Evolutionary conservation across 768 basidiomycete genomes (phyloP), one percentile per base, ranked within the genome.

Genomic region (Astraeus odoratus): DNA sequence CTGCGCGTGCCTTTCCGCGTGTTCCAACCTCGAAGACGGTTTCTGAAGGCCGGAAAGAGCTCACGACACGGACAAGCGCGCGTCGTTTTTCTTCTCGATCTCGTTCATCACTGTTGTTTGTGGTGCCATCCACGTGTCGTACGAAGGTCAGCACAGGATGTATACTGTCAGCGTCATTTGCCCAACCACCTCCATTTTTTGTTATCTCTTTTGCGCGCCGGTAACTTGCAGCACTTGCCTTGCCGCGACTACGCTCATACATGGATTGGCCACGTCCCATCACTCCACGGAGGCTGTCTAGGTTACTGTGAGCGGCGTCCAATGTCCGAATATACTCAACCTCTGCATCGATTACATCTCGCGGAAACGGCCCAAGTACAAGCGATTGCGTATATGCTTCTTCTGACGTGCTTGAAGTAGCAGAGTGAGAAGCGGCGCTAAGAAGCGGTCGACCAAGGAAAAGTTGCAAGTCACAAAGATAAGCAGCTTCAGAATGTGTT

Each of bases 191-290:
- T 30, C 77, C 75, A 15, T 62, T 60, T 55, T 86, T 88, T 39
- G 75, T 71, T 72, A 96, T 84, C 47, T 83, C 84, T 58, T 98
- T 98, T 12, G 94, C 86, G 5, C 93, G 80, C 51, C 83, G 80
- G 67, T 97, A 90, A 57, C 85, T 86, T 45, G 82, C 81, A 13
- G 77, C 75, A 56, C 83, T 86, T 15, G 95, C 94, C 59, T 94
- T 96, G 18, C 86, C 86, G 61, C 90, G 84, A 50, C 88, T 90
- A 25, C 92, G 81, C 57, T 97, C 93, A 61, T 95, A 98, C 89
- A 98, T 86, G 2, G 75, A 68, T 51, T 97, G 92, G 0, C 93
- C 94, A 42, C 89, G 81, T 49, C 74, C 73, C 81, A 95, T 94
- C 47, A 97, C 89, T 4, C 81, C 80, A 18, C 85, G 74, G 23